phyloP scores from a whole-genome alignment of 1,284 basidiomycete genomes.

The Ganoderma leucocontextum region DNA sequence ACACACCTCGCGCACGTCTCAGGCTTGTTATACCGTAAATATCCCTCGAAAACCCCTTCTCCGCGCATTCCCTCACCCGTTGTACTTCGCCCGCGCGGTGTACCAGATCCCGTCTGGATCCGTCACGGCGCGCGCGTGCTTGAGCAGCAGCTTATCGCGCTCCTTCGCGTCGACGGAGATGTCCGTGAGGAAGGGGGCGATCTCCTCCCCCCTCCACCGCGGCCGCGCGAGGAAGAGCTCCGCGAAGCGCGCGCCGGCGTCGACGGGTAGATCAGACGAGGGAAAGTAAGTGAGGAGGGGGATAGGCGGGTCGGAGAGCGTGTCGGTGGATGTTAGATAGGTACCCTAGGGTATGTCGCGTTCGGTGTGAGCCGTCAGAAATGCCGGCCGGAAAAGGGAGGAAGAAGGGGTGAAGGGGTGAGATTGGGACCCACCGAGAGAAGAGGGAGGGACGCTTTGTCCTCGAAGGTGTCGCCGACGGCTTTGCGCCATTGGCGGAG shows the following conservation, averaged over 20 bases:
- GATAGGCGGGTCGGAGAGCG: slow-evolving; percentile 39
- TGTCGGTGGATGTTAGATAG: slow-evolving; percentile 58
- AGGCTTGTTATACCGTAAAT: too few relatives aligned
- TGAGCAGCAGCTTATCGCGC: slow-evolving; percentile 85
- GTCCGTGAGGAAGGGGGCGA: slow-evolving; percentile 82
- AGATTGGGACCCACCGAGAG: slow-evolving; percentile 64
- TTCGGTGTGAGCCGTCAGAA: not conserved
- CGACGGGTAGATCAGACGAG: slow-evolving; percentile 72
- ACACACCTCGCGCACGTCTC: too few relatives aligned
- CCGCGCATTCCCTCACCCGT: slow-evolving; percentile 12
- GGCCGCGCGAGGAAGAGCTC: slow-evolving; percentile 84
- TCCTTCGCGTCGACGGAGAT: slow-evolving; percentile 86
- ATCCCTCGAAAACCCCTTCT: too few relatives aligned
- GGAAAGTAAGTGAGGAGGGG: slow-evolving; percentile 72
- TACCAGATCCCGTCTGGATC: slow-evolving; percentile 76
- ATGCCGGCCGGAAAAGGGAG: slow-evolving; percentile 1
- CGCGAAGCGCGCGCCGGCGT: slow-evolving; percentile 79
- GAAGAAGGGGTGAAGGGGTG: too few relatives aligned
- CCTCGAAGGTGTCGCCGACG: slow-evolving; percentile 80
- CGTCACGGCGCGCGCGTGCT: slow-evolving; percentile 82
- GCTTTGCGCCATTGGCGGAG: slow-evolving; percentile 70
- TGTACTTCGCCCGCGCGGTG: slow-evolving; percentile 60
- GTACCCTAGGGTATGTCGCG: slow-evolving; percentile 62
- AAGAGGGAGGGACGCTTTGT: slow-evolving; percentile 62
- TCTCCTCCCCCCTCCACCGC: slow-evolving; percentile 83